Percentiles rank a stretch among this genome's conserved stretches.
Conservation (phyloP, 2,329 filamentous ascomycete species). For the Aspergillus versicolor region DNA sequence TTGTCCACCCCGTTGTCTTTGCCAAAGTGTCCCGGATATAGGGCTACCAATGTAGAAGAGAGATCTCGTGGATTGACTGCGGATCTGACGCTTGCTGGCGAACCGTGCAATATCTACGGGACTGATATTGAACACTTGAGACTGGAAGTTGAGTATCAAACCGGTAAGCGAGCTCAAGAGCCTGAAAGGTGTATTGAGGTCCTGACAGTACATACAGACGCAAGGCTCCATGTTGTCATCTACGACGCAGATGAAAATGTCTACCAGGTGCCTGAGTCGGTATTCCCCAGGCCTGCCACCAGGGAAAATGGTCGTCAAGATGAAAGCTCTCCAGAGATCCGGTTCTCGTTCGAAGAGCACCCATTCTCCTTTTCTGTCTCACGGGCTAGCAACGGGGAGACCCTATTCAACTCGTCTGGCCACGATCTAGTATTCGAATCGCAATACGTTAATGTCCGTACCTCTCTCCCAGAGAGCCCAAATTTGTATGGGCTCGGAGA, state of each 20-base stretch:
- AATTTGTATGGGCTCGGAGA: slow-evolving; percentile 79
- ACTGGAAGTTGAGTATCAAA: slow-evolving; percentile 62
- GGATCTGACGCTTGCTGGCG: slow-evolving; percentile 66
- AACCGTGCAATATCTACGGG: slow-evolving; percentile 62
- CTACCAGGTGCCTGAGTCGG: slow-evolving; percentile 71
- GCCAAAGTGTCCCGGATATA: slow-evolving; percentile 39
- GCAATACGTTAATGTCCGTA: slow-evolving; percentile 73
- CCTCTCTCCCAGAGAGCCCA: slow-evolving; percentile 65
- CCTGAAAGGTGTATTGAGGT: neutral
- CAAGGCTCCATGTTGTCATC: slow-evolving; percentile 72
- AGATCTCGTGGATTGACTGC: slow-evolving; percentile 59
- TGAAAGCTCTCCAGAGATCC: slow-evolving; percentile 41
- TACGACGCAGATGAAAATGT: slow-evolving; percentile 68
- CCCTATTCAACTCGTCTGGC: slow-evolving; percentile 68
- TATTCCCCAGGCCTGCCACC: slow-evolving; percentile 61
- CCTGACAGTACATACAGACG: slow-evolving; percentile 42
- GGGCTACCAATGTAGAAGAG: slow-evolving; percentile 35
- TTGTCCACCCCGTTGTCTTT: neutral
- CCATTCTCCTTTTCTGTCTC: slow-evolving; percentile 68
- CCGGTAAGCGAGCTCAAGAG: slow-evolving; percentile 41
- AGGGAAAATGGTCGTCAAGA: slow-evolving; percentile 32
- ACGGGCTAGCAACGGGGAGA: slow-evolving; percentile 29
- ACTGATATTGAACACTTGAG: slow-evolving; percentile 57
- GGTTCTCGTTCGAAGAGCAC: slow-evolving; percentile 52
- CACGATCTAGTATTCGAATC: slow-evolving; percentile 70